Evolutionary conservation across 2,329 filamentous ascomycete species (phyloP), one percentile per base, ranked within the genome.

Genomic region (Zymoseptoria crescenta): DNA sequence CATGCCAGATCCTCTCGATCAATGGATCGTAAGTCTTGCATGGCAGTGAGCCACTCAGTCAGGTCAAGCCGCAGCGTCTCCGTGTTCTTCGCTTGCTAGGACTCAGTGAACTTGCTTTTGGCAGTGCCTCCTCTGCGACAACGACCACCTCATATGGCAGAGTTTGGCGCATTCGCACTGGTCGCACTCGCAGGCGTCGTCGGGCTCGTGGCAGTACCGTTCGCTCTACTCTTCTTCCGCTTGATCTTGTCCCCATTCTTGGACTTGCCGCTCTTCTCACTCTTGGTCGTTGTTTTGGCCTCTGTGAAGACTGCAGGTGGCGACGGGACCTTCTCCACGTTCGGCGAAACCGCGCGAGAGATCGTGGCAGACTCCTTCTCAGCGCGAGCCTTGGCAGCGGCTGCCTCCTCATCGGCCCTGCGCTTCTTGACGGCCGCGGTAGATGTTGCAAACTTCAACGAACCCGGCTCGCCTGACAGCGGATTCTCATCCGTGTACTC

Each of bases 401-500:
- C 62, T 3, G 68, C 71, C 59, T 71, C 70, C 52, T 71, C 68
- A 29, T 72, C 72, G 20, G 69, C 71, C 58, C 75, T 71, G 2
- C 73, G 73, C 50, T 76, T 76, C 60, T 76, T 74, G 8, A 80
- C 70, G 8, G 73, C 74, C 35, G 73, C 71, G 27, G 70, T 72
- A 1, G 78, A 77, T 35, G 74, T 73, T 4, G 78, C 77, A 63
- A 86, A 78, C 56, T 83, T 80, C 64, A 87, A 86, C 4, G 79
- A 79, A 29, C 84, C 84, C 0, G 85, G 84, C 68, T 87, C 84
- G 53, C 84, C 84, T 7, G 80, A 75, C 13, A 87, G 72, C 0
- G 84, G 83, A 60, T 81, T 84, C 65, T 86, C 83, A 68, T 87
- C 84, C 75, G 83, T 83, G 72, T 79, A 87, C 62, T 87, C 84